phyloP scores from a whole-genome alignment of 75 land plant species.

The Isoetes taiwanensis region DNA sequence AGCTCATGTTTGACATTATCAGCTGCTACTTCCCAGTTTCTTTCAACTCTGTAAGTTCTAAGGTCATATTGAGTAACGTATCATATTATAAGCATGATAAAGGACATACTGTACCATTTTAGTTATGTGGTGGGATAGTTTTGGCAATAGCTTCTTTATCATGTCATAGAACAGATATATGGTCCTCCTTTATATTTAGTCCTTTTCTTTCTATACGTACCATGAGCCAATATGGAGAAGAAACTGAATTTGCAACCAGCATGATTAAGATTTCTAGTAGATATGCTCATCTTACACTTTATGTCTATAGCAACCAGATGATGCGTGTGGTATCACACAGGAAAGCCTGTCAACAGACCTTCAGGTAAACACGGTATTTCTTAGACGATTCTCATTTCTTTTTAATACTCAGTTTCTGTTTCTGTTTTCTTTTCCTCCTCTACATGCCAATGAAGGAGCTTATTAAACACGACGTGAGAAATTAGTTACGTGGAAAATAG shows the following conservation, averaged over 20 bases:
- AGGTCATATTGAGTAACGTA: no score
- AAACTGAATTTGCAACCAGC: neutral
- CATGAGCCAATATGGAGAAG: neutral
- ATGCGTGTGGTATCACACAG: constrained; percentile 37
- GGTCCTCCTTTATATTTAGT: neutral
- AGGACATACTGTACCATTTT: no score
- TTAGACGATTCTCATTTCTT: neutral
- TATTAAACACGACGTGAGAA: no score
- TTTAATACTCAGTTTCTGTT: no score
- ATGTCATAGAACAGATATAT: no score
- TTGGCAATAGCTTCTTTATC: no score
- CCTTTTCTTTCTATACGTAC: neutral
- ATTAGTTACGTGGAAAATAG: no score
- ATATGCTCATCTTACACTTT: neutral
- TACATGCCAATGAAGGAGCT: no score
- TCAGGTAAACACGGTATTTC: constrained; percentile 32
- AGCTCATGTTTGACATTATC: constrained; percentile 67
- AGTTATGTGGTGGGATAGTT: no score
- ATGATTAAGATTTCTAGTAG: neutral
- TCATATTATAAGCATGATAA: no score
- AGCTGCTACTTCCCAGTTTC: constrained; percentile 81
- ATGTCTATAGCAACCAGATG: constrained; percentile 38
- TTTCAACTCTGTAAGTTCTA: constrained; percentile 73
- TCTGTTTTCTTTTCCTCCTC: no score
- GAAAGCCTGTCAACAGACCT: constrained; percentile 57